Base-by-base conservation (phyloP, 78 protist species). In the Speleostelium caveatum region DNA sequence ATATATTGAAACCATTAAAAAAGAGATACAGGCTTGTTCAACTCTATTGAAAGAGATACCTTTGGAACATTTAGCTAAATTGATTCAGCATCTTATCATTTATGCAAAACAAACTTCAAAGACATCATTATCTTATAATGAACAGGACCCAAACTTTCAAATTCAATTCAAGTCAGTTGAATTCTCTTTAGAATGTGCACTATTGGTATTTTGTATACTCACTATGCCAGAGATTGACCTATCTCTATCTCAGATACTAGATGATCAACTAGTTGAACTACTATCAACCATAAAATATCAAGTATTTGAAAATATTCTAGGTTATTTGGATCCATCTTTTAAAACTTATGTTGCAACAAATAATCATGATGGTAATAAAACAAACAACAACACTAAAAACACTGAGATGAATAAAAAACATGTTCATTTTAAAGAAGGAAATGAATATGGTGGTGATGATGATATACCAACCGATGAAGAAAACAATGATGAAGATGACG, bases 241-340 rank as follows among this genome's bases (percentile, higher is more conserved):
- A 32, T 32, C 38, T 33, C 28, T 83, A n/a, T 53, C 55, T 30
- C 39, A 68, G 42, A 22, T 83, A 28, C 28, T 83, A 5, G 91
- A 83, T 32, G 91, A 83, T 69, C 60, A 83, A 59, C 28, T 83
- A 32, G 24, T 67, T 42, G 91, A 83, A 32, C 41, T 83, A n/a
- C n/a, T 69, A 28, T 28, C 91, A 21, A 16, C 36, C n/a, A 24
- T 67, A 32, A 83, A 83, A 71, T 56, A 73, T 56, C 77, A 69
- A 24, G 53, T 45, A 14, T 53, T 61, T 56, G 91, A 83, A 58
- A 83, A 83, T 69, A 59, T 83, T 2, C 30, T 83, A 30, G 91
- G 91, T 4, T 73, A 69, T 69, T 32, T 83, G 6, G 73, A 83
- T 60, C 79, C 91, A n/a, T 83, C 91, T 5, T 83, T 83, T 36